Base-by-base conservation (phyloP, 176 grass and related monocot species). In the Eleusine coracana region DNA sequence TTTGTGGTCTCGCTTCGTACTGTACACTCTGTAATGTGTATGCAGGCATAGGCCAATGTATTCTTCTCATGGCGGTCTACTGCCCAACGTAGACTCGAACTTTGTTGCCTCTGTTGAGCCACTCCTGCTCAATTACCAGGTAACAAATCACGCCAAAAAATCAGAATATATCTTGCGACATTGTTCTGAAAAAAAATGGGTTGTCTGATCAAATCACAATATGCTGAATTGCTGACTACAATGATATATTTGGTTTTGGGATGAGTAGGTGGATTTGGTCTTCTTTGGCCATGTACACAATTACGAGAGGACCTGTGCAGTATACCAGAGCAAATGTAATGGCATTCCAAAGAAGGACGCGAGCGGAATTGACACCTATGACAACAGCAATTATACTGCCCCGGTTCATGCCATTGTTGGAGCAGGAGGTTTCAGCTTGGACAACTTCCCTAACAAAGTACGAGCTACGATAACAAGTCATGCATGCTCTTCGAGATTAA, bases 241-340 rank as follows among this genome's bases (percentile, higher is more conserved):
- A 23, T 54, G 14, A 76, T 31, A 36, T 74, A 54, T 29, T 49
- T 78, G 18, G 5, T 73, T 63, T 14, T 64, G 37, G 10, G 66
- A 75, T 86, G 51, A 75, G 46, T 78, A 97, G 91, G 94, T 97
- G 31, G 94, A 97, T 90, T 76, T 97, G 50, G 94, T 90, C 68
- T 86, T 97, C 62, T 89, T 97, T 5, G 94, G 91, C 1, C 91
- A 97, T 90, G 94, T 94, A 40, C 94, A 97, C 74, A 97, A 97
- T 73, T 97, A 97, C 8, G 94, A 97, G 75, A 97, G 94, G 46
- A 94, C 87, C 0, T 97, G 94, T 68, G 85, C 91, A 2, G 86
- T 97, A 21, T 94, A 92, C 67, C 80, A 84, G 51, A 28, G 71
- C n/a, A 63, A 88, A 40, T 97, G 94, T 82, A 88, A 61, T 52